Base-by-base conservation (phyloP, 2,329 filamentous ascomycete species). In the Colletotrichum graminicola region DNA sequence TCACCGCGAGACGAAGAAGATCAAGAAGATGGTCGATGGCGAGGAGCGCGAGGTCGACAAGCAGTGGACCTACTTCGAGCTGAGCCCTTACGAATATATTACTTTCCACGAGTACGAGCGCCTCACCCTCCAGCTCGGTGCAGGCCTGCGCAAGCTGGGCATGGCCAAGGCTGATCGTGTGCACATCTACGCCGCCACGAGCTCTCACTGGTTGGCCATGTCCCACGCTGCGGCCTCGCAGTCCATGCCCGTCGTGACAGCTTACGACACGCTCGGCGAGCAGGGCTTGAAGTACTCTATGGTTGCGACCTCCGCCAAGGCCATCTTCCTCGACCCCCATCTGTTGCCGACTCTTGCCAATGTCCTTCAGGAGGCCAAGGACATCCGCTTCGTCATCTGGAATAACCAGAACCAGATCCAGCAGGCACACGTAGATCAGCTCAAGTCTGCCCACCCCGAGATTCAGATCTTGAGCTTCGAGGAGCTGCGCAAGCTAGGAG, bases 21-120 rank as follows among this genome's bases (percentile, higher is more conserved):
- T 97, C 80, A 96, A 95, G 89, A 96, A 95, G 87, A 87, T 94
- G 69, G 85, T 97, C 55, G 93, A 96, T 79, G 94, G 94, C 74
- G 88, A 91, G 77, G 92, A 95, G 85, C 84, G 89, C 77, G 89
- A 94, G 82, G 89, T 95, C 36, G 92, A 95, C 80, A 97, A 97
- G 89, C 88, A 93, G 78, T 97, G 94, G 94, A 92, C 91, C 67
- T 97, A 93, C 82, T 96, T 94, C 79, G 94, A 97, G 85, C 89
- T 95, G 76, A 92, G 92, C 79, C 86, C 85, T 62, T 97, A 95
- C 85, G 88, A 90, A 73, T 97, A 92, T 85, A 86, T 92, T 79
- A 92, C 87, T 78, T 97, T 93, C 82, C 86, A 89, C 76, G 92
- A 96, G 81, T 96, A 94, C 79, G 90, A 95, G 84, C 86, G 90